phyloP scores from a whole-genome alignment of 331 rosid genomes.

The Cucumis variabilis region DNA sequence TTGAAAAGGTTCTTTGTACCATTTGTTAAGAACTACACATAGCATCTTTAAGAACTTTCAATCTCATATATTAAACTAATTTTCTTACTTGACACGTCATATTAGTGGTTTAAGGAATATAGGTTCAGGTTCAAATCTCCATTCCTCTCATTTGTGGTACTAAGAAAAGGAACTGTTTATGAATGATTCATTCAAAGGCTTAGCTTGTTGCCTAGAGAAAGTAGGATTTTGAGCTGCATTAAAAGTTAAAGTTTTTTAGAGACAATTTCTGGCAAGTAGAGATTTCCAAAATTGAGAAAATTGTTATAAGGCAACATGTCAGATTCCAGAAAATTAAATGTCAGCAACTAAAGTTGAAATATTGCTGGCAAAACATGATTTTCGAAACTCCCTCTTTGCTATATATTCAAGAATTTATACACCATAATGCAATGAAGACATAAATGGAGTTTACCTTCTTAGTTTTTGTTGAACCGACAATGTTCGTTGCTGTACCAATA shows the following conservation, averaged over 20 bases:
- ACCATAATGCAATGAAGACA: constrained; percentile 33
- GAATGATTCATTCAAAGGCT: no score
- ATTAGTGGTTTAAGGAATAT: no score
- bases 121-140: no score
- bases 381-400: not conserved
- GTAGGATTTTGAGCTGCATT: not conserved
- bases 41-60: no score
- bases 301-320: not conserved
- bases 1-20: no score
- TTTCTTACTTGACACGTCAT: no score
- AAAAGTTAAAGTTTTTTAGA: constrained; percentile 10
- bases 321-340: not conserved
- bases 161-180: no score
- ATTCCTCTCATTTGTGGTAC: no score
- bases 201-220: no score
- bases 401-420: not conserved
- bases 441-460: constrained; percentile 69
- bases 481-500: constrained; percentile 88
- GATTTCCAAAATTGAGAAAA: no score
- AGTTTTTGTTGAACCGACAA: constrained; percentile 84
- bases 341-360: not conserved
- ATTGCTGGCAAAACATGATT: not conserved
- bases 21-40: no score
- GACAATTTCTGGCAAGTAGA: not conserved
- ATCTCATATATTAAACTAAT: no score